Conservation (phyloP, 495 filamentous ascomycete species). For the Staphylotrichum tortipilum region DNA sequence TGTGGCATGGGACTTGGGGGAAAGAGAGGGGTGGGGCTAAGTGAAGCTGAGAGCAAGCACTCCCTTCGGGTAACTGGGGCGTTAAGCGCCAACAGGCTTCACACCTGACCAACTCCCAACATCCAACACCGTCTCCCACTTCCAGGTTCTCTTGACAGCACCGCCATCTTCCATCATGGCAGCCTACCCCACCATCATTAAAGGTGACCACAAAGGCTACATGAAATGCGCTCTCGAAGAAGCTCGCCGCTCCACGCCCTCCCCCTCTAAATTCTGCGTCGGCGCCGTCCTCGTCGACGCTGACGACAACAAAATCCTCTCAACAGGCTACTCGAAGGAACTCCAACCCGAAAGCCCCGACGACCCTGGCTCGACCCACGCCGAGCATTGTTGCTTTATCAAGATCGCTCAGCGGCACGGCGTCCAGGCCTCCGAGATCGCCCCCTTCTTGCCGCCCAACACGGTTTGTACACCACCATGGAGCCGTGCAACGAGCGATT, state of each 20-base stretch:
- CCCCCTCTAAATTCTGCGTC: constrained; percentile 74
- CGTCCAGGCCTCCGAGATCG: constrained; percentile 32
- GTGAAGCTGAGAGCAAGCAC: no score
- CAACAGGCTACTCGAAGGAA: constrained; percentile 73
- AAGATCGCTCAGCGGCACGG: constrained; percentile 35
- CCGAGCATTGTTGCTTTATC: constrained; percentile 43
- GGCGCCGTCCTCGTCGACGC: constrained; percentile 64
- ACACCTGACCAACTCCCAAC: no score
- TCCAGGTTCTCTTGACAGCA: no score
- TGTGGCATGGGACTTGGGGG: no score
- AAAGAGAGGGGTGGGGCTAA: no score
- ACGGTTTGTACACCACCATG: constrained; percentile 74
- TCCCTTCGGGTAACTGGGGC: no score
- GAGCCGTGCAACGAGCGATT: constrained; percentile 70
- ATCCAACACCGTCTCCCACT: no score
- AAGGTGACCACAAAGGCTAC: constrained; percentile 44
- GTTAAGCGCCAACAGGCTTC: no score
- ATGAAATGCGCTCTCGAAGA: constrained; percentile 58
- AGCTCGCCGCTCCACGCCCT: constrained; percentile 59
- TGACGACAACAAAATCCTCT: constrained; percentile 47
- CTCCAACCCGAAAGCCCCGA: constrained; percentile 24
- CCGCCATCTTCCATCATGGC: no score
- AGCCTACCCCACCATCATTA: background rate
- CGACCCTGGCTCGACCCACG: constrained; percentile 35
- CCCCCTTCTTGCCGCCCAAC: constrained; percentile 29